Evolutionary conservation across 148 eudicot species (phyloP), one percentile per base, ranked within the genome.

Genomic region (Limonium bicolor): DNA sequence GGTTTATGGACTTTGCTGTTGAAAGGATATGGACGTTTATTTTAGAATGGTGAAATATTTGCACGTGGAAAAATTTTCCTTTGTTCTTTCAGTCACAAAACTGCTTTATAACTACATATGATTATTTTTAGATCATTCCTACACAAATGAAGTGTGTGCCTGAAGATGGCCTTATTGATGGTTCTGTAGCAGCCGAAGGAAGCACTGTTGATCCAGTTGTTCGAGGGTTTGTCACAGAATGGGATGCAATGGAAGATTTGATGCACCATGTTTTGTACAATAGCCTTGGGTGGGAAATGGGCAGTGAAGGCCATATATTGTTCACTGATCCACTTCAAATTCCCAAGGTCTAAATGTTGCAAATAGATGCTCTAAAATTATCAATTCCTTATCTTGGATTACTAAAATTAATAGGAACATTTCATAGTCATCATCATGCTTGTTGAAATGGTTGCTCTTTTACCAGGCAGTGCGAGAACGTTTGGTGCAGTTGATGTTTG

Each of bases 211-310:
- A 92, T 61, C 99, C 99, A 21, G 65, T 92, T 50, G 86, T 73
- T 19, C 80, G 79, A 55, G 99, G 95, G 12, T 85, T 78, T 48
- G 50, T 81, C 27, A 76, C 61, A 54, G 95, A 92, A 44, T 85
- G 95, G 95, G 95, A 85, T 60, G 99, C 99, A 33, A 81, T 85
- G 77, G 99, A 92, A 74, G 99, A 92, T 78, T 64, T 92, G 30
- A 45, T 92, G 64, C 76, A 70, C 59, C 88, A 92, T 62, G 82
- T 85, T 49, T 48, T 92, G 17, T 85, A 92, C 46, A 45, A 55
- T 21, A 74, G 77, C 45, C 78, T 92, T 53, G 99, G 95, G 27
- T 92, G 99, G 99, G 99, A 92, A 58, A 71, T 85, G 13, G 99
- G 99, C 31, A 85, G 85, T 54, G 99, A 92, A 70, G 86, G 99